A percentile compares a stretch with the other conserved stretches of the same genome.
Conservation (phyloP, 2,329 filamentous ascomycete species). For the Cladosporium sp. region DNA sequence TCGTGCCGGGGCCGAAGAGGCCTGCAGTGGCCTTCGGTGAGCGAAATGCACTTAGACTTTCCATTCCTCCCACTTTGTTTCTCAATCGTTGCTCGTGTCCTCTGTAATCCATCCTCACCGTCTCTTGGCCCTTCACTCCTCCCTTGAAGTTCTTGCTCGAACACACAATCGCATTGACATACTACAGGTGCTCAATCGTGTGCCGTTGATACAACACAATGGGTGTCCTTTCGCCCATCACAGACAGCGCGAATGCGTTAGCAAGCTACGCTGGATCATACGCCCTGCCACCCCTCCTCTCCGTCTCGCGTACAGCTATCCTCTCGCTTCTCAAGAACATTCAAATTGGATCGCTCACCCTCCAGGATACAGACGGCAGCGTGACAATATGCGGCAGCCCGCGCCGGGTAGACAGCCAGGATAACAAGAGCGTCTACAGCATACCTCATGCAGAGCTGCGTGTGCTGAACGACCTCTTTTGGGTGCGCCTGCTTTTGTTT, state of each 20-base stretch:
- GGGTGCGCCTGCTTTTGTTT: constrained; percentile 65
- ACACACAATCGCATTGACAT: background rate
- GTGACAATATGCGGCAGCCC: constrained; percentile 42
- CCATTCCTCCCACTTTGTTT: background rate
- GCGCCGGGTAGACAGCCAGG: constrained; percentile 32
- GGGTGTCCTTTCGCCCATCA: constrained; percentile 34
- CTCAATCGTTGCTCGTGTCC: background rate
- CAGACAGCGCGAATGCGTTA: constrained; percentile 36
- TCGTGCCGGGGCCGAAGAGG: background rate
- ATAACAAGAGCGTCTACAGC: constrained; percentile 34
- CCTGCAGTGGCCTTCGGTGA: background rate
- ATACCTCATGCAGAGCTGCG: constrained; percentile 51
- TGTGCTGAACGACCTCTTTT: constrained; percentile 64
- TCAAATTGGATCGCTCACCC: constrained; percentile 42
- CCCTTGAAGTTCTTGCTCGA: no score
- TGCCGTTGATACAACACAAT: constrained; percentile 12
- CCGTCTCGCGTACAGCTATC: constrained; percentile 42
- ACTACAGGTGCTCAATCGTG: background rate
- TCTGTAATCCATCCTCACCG: background rate
- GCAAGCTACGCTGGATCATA: constrained; percentile 41
- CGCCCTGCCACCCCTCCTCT: constrained; percentile 46
- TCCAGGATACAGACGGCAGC: constrained; percentile 42
- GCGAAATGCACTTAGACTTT: background rate
- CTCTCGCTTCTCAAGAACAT: constrained; percentile 44
- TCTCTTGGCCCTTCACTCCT: background rate